Conservation (phyloP, 2,329 filamentous ascomycete species). For the Venturia nashicola region DNA sequence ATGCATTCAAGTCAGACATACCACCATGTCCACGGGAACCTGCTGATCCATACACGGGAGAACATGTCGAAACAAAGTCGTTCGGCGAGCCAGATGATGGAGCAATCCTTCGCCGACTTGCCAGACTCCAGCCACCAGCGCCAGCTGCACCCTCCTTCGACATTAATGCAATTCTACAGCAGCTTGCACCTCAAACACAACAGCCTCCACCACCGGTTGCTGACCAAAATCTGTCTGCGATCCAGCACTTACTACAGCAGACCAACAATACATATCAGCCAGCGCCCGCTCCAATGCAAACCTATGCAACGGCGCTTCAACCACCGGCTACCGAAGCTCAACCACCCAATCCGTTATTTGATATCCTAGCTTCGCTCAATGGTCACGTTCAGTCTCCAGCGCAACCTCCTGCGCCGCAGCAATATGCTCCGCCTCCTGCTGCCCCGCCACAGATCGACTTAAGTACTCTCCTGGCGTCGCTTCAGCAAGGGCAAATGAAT, state of each 20-base stretch:
- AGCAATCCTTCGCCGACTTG: constrained; percentile 8
- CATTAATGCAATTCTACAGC: constrained; percentile 5
- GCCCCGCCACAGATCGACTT: not conserved
- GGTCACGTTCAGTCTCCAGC: not conserved
- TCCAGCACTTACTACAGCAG: not conserved
- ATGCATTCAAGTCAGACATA: constrained; percentile 31
- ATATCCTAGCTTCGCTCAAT: constrained; percentile 6
- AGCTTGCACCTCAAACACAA: not conserved
- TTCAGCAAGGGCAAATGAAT: constrained; percentile 8
- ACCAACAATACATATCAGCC: not conserved
- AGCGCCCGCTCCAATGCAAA: not conserved
- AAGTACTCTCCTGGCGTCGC: constrained; percentile 9
- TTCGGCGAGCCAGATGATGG: constrained; percentile 26
- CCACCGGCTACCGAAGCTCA: not conserved
- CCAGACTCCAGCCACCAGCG: not conserved
- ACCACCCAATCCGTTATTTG: not conserved
- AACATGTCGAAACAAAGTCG: constrained; percentile 17
- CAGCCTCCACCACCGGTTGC: not conserved
- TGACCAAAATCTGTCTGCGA: not conserved
- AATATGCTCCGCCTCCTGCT: not conserved
- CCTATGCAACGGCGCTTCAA: not conserved
- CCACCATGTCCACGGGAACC: constrained; percentile 35
- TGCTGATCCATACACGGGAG: constrained; percentile 18
- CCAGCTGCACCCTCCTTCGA: not conserved
- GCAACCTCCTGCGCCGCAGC: not conserved